A percentile compares a stretch with the other conserved stretches of the same genome.
These are phyloP conservation scores for Hygrophoropsis aurantiaca DNA, from an alignment of 768 basidiomycete species.

Conservation along the genomic window DNA sequence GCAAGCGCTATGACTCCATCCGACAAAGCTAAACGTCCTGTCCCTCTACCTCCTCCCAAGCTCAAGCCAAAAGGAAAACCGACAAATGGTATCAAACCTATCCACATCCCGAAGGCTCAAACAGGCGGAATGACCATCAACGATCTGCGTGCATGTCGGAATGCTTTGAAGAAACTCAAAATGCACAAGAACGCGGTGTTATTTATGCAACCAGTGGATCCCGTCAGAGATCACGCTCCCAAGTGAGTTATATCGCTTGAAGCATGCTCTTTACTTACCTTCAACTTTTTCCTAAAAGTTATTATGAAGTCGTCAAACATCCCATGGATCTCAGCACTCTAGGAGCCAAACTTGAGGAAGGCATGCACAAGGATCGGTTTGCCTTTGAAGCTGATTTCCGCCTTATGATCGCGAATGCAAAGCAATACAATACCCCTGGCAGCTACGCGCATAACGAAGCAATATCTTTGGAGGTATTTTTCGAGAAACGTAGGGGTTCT, in stretches of 20 bases:
- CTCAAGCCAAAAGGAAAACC: constrained; percentile 18
- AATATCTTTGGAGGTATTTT: constrained; percentile 71
- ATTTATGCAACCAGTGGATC: constrained; percentile 93
- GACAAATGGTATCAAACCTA: constrained; percentile 34
- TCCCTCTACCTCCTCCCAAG: constrained; percentile 31
- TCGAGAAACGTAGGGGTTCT: constrained; percentile 74
- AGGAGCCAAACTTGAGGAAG: constrained; percentile 80
- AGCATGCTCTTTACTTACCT: constrained; percentile 3
- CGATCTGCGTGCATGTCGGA: constrained; percentile 75
- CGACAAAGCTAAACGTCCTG: constrained; percentile 6
- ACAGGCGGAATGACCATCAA: constrained; percentile 72
- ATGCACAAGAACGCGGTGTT: constrained; percentile 68
- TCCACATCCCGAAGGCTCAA: constrained; percentile 67
- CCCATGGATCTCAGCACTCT: constrained; percentile 96
- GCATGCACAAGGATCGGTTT: constrained; percentile 81
- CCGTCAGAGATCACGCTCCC: constrained; percentile 87
- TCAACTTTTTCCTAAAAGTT: constrained; percentile 46
- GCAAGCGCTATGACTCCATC: constrained; percentile 3
- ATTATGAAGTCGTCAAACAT: constrained; percentile 85
- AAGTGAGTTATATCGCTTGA: constrained; percentile 51
- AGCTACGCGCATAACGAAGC: constrained; percentile 78
- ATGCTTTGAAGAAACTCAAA: constrained; percentile 77
- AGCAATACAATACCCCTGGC: constrained; percentile 74
- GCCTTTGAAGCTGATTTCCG: constrained; percentile 85
- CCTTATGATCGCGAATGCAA: constrained; percentile 86